Conservation (phyloP, 441 rosid species). For the Populus hybrid region DNA sequence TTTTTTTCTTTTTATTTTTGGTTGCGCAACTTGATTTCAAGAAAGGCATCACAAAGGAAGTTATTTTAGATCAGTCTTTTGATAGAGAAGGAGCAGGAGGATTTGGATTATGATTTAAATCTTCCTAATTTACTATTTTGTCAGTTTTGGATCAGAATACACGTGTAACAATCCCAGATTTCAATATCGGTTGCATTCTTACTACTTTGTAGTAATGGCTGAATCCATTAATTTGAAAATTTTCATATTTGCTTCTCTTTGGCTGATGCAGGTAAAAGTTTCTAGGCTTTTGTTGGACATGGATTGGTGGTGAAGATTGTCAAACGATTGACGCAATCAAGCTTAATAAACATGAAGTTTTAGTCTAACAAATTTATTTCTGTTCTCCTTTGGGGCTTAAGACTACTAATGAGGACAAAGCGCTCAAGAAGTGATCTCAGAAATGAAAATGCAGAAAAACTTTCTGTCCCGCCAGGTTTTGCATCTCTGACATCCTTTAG, state of each 20-base stretch:
- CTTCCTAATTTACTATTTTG: neutral
- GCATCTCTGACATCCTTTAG: constrained; percentile 44
- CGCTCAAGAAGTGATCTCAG: constrained; percentile 9
- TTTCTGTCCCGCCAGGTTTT: constrained; percentile 50
- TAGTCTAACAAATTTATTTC: neutral
- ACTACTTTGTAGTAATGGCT: neutral
- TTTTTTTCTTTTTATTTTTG: neutral
- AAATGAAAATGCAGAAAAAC: constrained; percentile 20
- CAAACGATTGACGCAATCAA: constrained; percentile 2
- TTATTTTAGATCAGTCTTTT: neutral
- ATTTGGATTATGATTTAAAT: neutral
- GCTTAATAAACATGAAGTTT: neutral
- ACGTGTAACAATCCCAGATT: neutral
- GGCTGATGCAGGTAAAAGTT: neutral
- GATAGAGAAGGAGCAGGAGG: neutral
- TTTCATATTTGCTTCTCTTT: neutral
- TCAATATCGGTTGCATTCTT: neutral
- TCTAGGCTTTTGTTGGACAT: neutral
- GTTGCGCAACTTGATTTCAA: neutral
- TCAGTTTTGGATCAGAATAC: neutral
- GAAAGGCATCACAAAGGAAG: neutral
- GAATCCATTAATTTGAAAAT: neutral
- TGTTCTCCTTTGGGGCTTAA: neutral
- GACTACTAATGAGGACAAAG: constrained; percentile 34
- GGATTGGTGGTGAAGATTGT: constrained; percentile 1